A percentile compares a stretch with the other conserved stretches of the same genome.
These are phyloP conservation scores for Phoma sp. DNA, from an alignment of 2,329 filamentous ascomycete genomes.

Conservation along the genomic window DNA sequence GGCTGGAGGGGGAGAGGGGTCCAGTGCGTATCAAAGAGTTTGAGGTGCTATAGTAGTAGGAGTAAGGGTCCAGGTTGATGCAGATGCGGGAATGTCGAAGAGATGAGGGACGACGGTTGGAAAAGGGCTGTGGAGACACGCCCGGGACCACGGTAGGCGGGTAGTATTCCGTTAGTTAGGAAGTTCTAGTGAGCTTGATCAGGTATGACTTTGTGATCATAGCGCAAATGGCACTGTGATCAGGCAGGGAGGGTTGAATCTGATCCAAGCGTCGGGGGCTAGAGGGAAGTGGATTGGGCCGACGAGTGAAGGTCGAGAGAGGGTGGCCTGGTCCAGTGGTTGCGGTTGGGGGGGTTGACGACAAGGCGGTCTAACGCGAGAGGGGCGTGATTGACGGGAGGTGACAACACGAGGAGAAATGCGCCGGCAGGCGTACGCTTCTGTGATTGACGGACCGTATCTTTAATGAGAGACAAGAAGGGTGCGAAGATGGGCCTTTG, in stretches of 20 bases:
- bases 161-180: constrained; percentile 48
- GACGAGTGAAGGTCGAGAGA: constrained; percentile 28
- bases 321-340: constrained; percentile 30
- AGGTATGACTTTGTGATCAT: constrained; percentile 49
- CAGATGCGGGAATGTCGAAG: constrained; percentile 47
- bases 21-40: constrained; percentile 46
- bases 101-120: constrained; percentile 51
- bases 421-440: constrained; percentile 24
- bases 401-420: constrained; percentile 28
- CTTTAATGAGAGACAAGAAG: constrained; percentile 34
- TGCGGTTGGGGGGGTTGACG: constrained; percentile 19
- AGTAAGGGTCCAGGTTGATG: constrained; percentile 51
- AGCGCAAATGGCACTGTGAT: constrained; percentile 47
- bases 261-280: constrained; percentile 46
- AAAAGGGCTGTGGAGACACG: constrained; percentile 50
- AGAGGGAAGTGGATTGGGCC: constrained; percentile 44
- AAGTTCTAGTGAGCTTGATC: constrained; percentile 48
- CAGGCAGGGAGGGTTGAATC: constrained; percentile 42
- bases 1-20: constrained; percentile 32
- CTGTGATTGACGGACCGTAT: constrained; percentile 41
- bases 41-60: constrained; percentile 43
- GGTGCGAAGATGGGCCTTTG: constrained; percentile 40
- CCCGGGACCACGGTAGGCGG: constrained; percentile 52
- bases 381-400: constrained; percentile 32
- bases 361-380: constrained; percentile 33